These are phyloP conservation scores for Saccharomycopsis olivae DNA, from an alignment of 805 yeast species.

Conservation along the genomic window DNA sequence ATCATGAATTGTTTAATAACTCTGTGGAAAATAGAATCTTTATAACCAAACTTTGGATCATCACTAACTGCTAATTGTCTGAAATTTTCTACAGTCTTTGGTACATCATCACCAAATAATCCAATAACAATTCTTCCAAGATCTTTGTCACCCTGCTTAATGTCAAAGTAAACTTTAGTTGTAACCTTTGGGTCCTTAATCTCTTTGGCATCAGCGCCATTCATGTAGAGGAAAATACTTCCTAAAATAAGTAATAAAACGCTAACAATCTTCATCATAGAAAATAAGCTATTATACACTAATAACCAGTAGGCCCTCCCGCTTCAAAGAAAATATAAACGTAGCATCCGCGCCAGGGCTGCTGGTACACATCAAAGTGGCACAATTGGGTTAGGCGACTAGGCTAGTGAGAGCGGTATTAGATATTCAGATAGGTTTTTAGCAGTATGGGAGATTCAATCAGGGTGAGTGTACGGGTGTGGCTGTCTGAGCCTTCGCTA, in stretches of 20 bases:
- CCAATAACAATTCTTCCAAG: slow-evolving; percentile 84
- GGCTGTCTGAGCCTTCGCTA: slow-evolving; percentile 1
- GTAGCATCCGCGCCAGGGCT: too few relatives aligned
- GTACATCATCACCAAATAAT: slow-evolving; percentile 75
- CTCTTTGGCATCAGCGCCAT: slow-evolving; percentile 7
- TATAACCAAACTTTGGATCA: slow-evolving; percentile 55
- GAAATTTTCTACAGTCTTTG: slow-evolving; percentile 85
- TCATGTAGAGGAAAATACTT: slow-evolving; percentile 9
- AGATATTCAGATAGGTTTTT: too few relatives aligned
- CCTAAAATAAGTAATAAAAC: slow-evolving; percentile 2
- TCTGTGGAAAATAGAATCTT: slow-evolving; percentile 58
- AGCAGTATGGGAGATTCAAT: too few relatives aligned
- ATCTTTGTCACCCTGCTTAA: slow-evolving; percentile 64
- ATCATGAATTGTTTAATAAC: slow-evolving; percentile 65
- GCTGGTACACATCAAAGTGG: too few relatives aligned
- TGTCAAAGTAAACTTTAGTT: slow-evolving; percentile 75
- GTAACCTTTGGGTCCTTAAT: slow-evolving; percentile 28
- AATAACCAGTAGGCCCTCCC: too few relatives aligned
- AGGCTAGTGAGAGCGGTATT: too few relatives aligned
- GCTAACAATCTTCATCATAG: slow-evolving; percentile 15
- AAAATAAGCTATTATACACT: too few relatives aligned
- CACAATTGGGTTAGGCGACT: too few relatives aligned
- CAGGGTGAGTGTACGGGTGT: background rate
- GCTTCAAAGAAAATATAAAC: too few relatives aligned
- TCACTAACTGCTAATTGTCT: slow-evolving; percentile 69